Conservation (phyloP, 306 rosid species). For the Lathyrus sativus region DNA sequence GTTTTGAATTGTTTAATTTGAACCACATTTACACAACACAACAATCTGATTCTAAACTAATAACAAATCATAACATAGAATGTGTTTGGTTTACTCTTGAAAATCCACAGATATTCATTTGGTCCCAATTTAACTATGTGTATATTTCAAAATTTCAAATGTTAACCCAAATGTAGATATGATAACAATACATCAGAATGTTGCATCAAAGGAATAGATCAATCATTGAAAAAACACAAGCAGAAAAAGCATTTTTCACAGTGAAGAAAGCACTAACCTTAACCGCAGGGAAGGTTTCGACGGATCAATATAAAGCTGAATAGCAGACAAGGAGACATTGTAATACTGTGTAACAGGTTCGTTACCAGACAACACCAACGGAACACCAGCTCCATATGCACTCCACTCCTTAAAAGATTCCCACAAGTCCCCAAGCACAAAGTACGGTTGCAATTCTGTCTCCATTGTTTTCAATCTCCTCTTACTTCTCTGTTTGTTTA, state of each 20-base stretch:
- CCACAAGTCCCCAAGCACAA: constrained; percentile 79
- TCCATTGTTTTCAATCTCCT: constrained; percentile 54
- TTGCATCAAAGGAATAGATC: background rate
- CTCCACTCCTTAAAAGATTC: constrained; percentile 80
- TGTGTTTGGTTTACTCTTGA: background rate
- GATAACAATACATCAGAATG: background rate
- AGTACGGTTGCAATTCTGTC: constrained; percentile 56
- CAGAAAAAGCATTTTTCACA: background rate
- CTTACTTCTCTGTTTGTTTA: constrained; percentile 50
- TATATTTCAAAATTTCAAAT: background rate
- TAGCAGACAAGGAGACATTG: constrained; percentile 73
- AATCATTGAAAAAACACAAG: constrained; percentile 1
- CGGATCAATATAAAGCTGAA: constrained; percentile 71
- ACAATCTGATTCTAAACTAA: background rate
- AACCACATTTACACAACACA: background rate
- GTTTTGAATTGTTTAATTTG: constrained; percentile 1
- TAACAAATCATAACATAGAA: constrained; percentile 1
- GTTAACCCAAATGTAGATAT: background rate
- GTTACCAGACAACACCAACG: constrained; percentile 64
- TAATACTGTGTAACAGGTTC: constrained; percentile 74
- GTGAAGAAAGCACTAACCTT: constrained; percentile 48
- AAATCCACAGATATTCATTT: background rate
- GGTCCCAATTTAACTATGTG: background rate
- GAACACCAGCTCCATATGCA: constrained; percentile 76
- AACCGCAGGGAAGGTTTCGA: constrained; percentile 47